Percentiles rank a stretch among this genome's conserved stretches.
These are phyloP conservation scores for Parathielavia appendiculata DNA, from an alignment of 495 filamentous ascomycete species.

Conservation along the genomic window DNA sequence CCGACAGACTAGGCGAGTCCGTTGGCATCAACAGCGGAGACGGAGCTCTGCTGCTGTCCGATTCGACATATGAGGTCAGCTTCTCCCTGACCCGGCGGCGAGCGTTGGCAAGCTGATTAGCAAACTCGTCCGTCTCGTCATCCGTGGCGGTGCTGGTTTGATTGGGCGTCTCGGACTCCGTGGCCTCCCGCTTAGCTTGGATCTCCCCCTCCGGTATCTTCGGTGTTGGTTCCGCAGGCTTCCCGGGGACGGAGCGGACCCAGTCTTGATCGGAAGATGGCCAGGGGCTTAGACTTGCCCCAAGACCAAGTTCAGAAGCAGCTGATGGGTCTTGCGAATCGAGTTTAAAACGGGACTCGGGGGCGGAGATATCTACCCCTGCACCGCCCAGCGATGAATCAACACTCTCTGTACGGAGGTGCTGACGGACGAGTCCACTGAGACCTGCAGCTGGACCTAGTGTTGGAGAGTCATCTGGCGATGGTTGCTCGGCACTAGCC, in stretches of 20 bases:
- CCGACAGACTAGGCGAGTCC: constrained; percentile 38
- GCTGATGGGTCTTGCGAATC: constrained; percentile 21
- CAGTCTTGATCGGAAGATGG: constrained; percentile 47
- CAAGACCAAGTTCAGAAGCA: constrained; percentile 23
- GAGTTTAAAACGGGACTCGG: constrained; percentile 38
- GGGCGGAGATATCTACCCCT: constrained; percentile 24
- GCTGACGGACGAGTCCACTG: constrained; percentile 77
- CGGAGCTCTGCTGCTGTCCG: constrained; percentile 51
- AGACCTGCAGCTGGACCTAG: constrained; percentile 65
- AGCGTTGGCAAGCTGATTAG: constrained; percentile 70
- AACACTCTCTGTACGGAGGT: constrained; percentile 78
- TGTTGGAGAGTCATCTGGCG: constrained; percentile 69
- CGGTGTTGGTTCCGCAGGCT: constrained; percentile 24
- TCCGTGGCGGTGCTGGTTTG: constrained; percentile 29
- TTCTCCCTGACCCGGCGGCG: constrained; percentile 76
- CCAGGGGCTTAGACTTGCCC: constrained; percentile 49
- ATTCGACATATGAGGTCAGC: constrained; percentile 65
- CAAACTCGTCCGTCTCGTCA: constrained; percentile 72
- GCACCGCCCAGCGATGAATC: constrained; percentile 67
- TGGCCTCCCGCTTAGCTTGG: constrained; percentile 22
- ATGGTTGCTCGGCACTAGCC: constrained; percentile 26
- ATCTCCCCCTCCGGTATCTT: constrained; percentile 12
- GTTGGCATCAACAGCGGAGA: constrained; percentile 48
- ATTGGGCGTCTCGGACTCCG: constrained; percentile 26
- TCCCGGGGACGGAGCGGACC: constrained; percentile 34